Evolutionary conservation across 768 basidiomycete genomes (phyloP), one percentile per base, ranked within the genome.

Genomic region (Pisolithus microcarpus): DNA sequence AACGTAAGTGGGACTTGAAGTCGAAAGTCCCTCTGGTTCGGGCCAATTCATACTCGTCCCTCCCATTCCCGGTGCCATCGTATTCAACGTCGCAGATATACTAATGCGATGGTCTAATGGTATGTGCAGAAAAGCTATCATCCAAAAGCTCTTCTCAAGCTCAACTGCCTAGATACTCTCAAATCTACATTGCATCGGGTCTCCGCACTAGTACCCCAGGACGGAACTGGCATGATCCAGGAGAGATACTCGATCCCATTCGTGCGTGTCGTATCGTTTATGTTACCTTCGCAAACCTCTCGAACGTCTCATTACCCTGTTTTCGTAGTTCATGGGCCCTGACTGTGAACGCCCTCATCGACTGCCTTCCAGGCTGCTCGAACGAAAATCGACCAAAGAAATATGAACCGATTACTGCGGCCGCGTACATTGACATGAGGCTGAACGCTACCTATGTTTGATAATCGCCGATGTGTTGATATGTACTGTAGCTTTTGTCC

Each of bases 201-300:
- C 4, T 68, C 74, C 36, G 71, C 73, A 2, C 77, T 34, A 34
- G 34, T 75, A 19, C 62, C 52, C 7, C 44, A 55, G 51, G 19
- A 55, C 23, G 39, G 44, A 31, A 46, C 45, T 26, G 66, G 61
- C 5, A 72, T 74, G 64, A 70, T 75, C 1, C 77, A 75, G 1
- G 73, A 74, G 31, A 68, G 82, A 24, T 82, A 80, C 57, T 82
- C 81, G 0, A 82, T 84, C 53, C 81, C 82, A 31, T 83, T 81
- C 58, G 78, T 78, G 53, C 53, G 76, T 62, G 7, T 38, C 40
- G 19, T 34, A 21, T 19, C 30, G 11, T 23, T 30, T 19, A 23
- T 18, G 23, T n/a, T 40, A 39, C 42, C 11, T 38, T 26, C 24
- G 21, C 28, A 13, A n/a, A 18, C 15, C 46, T 9, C 39, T 18